Evolutionary conservation across 306 rosid genomes (phyloP).

Genomic region (Mucuna pruriens): DNA sequence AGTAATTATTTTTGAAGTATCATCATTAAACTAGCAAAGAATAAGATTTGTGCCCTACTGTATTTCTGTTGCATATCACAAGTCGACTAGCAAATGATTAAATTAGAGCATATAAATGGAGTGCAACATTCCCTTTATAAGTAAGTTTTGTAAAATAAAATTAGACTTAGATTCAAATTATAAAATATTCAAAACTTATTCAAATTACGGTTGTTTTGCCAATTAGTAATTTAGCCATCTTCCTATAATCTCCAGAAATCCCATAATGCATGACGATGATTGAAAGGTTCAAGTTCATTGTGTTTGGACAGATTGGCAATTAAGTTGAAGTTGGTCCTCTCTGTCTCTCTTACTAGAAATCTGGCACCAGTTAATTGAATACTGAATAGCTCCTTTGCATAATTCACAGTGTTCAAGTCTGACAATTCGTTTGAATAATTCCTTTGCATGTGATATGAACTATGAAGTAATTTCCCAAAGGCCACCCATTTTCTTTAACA

Average conservation of each 20-base stretch:
- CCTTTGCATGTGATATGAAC: neutral
- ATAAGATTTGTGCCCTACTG: neutral
- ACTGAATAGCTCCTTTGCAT: too few relatives aligned
- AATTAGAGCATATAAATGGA: too few relatives aligned
- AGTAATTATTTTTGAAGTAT: neutral
- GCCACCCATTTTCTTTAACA: neutral
- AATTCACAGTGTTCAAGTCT: neutral
- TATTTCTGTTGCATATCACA: too few relatives aligned
- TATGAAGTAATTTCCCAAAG: neutral
- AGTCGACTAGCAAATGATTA: too few relatives aligned
- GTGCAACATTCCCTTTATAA: too few relatives aligned
- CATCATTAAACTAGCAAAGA: neutral
- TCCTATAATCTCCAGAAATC: too few relatives aligned
- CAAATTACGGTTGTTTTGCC: too few relatives aligned
- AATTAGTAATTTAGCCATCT: too few relatives aligned
- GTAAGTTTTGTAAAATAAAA: too few relatives aligned
- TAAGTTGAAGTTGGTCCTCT: neutral
- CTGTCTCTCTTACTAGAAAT: neutral
- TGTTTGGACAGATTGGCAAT: neutral
- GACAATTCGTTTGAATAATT: neutral
- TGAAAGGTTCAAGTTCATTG: neutral
- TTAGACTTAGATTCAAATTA: too few relatives aligned
- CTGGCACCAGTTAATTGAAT: neutral
- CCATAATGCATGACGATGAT: neutral
- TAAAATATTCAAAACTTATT: too few relatives aligned